phyloP scores from a whole-genome alignment of 2,329 filamentous ascomycete species.

The Huntiella bhutanensis region DNA sequence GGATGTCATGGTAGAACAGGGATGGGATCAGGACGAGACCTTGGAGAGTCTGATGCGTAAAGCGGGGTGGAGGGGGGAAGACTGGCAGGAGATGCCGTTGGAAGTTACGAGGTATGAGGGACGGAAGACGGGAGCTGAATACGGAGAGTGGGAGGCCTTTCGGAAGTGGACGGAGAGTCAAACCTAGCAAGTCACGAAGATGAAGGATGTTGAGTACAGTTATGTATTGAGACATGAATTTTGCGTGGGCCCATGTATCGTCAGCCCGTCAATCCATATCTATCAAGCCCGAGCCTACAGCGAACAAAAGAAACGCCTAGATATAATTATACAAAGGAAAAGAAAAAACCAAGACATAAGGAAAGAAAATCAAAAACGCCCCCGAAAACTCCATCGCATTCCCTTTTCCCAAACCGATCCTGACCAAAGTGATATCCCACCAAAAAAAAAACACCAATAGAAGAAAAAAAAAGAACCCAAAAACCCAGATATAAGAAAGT shows the following conservation, averaged over 20 bases:
- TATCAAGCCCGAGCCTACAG: not conserved
- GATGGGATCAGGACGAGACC: conserved; percentile 87
- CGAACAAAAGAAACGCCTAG: not conserved
- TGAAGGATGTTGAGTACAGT: not conserved
- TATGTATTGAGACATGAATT: not conserved
- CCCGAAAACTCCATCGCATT: conserved; percentile 3
- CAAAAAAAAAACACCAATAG: not conserved
- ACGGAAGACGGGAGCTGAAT: conserved; percentile 51
- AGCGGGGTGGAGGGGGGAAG: conserved; percentile 72
- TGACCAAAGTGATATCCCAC: conserved; percentile 12
- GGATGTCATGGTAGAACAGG: conserved; percentile 79
- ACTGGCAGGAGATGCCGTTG: conserved; percentile 64
- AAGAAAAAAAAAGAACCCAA: conserved; percentile 3
- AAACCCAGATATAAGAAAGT: conserved; percentile 1
- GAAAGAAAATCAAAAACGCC: conserved; percentile 1
- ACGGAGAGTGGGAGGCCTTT: conserved; percentile 18
- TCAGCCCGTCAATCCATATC: not conserved
- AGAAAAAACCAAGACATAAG: not conserved
- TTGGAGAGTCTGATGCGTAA: conserved; percentile 82
- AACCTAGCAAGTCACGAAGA: not conserved
- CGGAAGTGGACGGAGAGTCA: not conserved
- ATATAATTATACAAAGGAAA: not conserved
- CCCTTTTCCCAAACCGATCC: conserved; percentile 4
- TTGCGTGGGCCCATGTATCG: not conserved
- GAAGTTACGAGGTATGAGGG: conserved; percentile 75